Percentiles rank a stretch among this genome's conserved stretches.
Conservation (phyloP, 345 rosid species). For the Pistacia atlantica region DNA sequence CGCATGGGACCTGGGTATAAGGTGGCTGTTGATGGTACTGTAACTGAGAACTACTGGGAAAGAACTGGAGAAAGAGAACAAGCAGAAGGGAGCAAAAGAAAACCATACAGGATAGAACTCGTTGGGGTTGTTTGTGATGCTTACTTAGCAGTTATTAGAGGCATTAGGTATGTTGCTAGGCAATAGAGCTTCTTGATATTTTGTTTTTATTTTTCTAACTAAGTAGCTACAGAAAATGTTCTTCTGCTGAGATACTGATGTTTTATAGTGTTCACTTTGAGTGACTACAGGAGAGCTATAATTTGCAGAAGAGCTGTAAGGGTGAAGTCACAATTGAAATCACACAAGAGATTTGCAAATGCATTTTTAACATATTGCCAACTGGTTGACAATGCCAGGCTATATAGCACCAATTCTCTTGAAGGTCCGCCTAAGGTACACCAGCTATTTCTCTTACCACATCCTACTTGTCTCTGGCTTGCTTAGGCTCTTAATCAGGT, state of each 20-base stretch:
- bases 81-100: conserved; percentile 56
- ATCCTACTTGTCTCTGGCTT: conserved; percentile 5
- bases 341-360: conserved; percentile 89
- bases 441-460: conserved; percentile 7
- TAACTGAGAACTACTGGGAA: conserved; percentile 91
- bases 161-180: conserved; percentile 62
- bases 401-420: conserved; percentile 77
- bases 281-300: conserved; percentile 78
- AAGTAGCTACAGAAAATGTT: neutral
- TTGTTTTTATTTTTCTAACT: conserved; percentile 1
- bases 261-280: conserved; percentile 1
- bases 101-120: conserved; percentile 88
- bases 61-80: conserved; percentile 57
- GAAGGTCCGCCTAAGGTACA: conserved; percentile 84
- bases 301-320: conserved; percentile 89
- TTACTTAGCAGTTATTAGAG: conserved; percentile 88
- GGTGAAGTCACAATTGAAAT: conserved; percentile 79
- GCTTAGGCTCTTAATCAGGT: neutral
- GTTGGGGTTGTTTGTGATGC: conserved; percentile 97
- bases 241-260: conserved; percentile 6
- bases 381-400: conserved; percentile 83
- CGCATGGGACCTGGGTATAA: conserved; percentile 90
- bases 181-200: neutral
- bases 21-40: conserved; percentile 54
- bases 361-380: conserved; percentile 79